These are phyloP conservation scores for Lithohypha guttulata DNA, from an alignment of 2,329 filamentous ascomycete genomes.

Conservation along the genomic window DNA sequence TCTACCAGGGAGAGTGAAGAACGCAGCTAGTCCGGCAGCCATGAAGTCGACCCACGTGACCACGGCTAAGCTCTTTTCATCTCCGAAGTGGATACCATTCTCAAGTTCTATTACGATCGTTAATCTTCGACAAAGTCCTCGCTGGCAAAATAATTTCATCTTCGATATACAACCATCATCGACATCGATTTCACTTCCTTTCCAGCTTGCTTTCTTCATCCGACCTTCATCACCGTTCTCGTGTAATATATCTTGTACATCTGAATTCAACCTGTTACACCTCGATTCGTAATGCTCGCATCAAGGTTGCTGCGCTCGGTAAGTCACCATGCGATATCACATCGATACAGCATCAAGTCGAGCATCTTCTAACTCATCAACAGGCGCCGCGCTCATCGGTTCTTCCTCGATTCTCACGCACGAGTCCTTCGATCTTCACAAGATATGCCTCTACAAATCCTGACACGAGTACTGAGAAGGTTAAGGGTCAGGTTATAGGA, in stretches of 20 bases:
- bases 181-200: background rate
- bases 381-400: constrained; percentile 70
- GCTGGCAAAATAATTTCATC: too few relatives aligned
- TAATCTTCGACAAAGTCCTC: too few relatives aligned
- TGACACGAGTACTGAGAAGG: constrained; percentile 57
- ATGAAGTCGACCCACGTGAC: too few relatives aligned
- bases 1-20: background rate
- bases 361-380: constrained; percentile 12
- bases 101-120: too few relatives aligned
- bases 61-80: too few relatives aligned
- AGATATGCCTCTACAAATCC: constrained; percentile 65
- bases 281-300: constrained; percentile 55
- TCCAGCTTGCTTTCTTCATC: constrained; percentile 25
- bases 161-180: constrained; percentile 1
- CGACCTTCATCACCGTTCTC: constrained; percentile 11
- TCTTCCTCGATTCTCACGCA: constrained; percentile 54
- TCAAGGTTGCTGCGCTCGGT: constrained; percentile 65
- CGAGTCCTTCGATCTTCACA: constrained; percentile 62
- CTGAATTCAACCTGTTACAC: constrained; percentile 25
- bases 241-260: constrained; percentile 20
- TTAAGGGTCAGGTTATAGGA: constrained; percentile 92
- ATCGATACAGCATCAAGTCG: constrained; percentile 9
- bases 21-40: too few relatives aligned
- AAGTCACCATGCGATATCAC: constrained; percentile 35
- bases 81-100: too few relatives aligned